Evolutionary conservation across 179 eudicot genomes (phyloP), one percentile per base, ranked within the genome.

Genomic region (Beta lomatogona): DNA sequence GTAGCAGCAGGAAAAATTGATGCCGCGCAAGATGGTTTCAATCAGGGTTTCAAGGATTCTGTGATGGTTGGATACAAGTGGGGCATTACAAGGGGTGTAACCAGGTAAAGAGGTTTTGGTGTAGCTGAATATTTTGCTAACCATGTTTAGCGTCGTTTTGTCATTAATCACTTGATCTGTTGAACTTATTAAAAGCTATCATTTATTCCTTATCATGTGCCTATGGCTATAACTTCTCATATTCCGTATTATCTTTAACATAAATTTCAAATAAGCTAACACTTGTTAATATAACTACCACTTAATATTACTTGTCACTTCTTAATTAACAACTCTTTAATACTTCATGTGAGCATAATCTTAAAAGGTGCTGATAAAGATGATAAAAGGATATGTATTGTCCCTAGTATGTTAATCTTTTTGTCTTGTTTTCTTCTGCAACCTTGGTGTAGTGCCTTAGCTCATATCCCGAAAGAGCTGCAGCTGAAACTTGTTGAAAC

Each of bases 21-120:
- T 82, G 86, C 93, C 64, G 97, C 92, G 31, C 98, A 95, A 83
- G 94, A 91, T 71, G 98, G 97, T 36, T 95, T 93, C 75, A 93
- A 93, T 85, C 78, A 83, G 13, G 98, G 94, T 13, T 92, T 91
- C 75, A 90, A 88, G 87, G 92, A 92, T 50, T 91, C 95, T 48
- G 89, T 91, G 15, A 77, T 80, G 83, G 83, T 53, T 77, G 99
- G 96, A 25, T 84, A 88, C 87, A 89, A 83, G 28, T 90, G 91
- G 97, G 97, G 95, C 76, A 82, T 90, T 83, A 90, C 89, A 52
- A 87, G 96, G 79, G 99, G 99, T 58, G 79, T 94, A 73, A 89
- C 94, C 63, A 91, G 99, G 98, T 92, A 90, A 85, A 52, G 44
- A 31, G 72, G 8, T 36, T 22, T 28, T 68, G 5, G 1, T 21